phyloP scores from a whole-genome alignment of 805 yeast genomes.

The Sugiyamaella lignohabitans region DNA sequence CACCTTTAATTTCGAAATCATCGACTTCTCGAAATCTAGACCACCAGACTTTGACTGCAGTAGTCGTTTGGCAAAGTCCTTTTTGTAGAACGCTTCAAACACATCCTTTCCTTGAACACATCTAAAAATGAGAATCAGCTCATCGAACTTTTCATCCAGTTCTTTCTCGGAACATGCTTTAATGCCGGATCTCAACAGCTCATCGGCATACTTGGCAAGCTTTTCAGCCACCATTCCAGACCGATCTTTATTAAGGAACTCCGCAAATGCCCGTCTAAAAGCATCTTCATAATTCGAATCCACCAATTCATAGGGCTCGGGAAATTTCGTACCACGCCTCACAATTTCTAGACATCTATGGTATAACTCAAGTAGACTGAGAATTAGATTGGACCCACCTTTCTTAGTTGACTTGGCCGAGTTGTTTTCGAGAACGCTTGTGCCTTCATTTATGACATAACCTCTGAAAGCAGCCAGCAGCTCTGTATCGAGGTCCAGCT shows the following conservation, averaged over 20 bases:
- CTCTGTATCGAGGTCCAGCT: neutral
- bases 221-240: conserved; percentile 19
- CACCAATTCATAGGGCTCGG: neutral
- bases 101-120: conserved; percentile 88
- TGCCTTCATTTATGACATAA: neutral
- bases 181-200: conserved; percentile 24
- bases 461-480: neutral
- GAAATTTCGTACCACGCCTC: neutral
- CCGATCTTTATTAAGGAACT: neutral
- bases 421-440: no score
- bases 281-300: neutral
- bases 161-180: conserved; percentile 14
- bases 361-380: neutral
- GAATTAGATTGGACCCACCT: neutral
- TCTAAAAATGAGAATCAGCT: conserved; percentile 67
- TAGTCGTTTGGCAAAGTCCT: conserved; percentile 79
- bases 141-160: neutral
- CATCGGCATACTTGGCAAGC: conserved; percentile 28
- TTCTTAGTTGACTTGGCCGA: neutral
- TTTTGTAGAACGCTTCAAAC: conserved; percentile 84
- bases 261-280: neutral
- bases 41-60: conserved; percentile 76
- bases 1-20: conserved; percentile 74
- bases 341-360: neutral
- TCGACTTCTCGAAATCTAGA: conserved; percentile 70